Conservation (phyloP, 2,329 filamentous ascomycete genomes). For the Apiospora marii region DNA sequence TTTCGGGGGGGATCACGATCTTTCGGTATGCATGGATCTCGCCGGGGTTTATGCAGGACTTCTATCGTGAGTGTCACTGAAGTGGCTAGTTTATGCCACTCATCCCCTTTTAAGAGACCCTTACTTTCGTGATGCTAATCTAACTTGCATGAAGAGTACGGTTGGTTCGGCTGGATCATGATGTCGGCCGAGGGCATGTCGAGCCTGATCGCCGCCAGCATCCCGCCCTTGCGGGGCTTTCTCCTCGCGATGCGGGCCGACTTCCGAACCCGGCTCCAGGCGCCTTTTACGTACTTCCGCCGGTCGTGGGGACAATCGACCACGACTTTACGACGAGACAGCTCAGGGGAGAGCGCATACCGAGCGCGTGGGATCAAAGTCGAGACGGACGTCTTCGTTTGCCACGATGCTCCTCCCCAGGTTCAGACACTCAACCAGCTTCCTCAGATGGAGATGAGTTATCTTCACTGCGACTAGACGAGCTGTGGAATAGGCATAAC, state of each 20-base stretch:
- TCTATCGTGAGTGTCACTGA: constrained; percentile 22
- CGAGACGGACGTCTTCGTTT: not conserved
- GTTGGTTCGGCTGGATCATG: constrained; percentile 25
- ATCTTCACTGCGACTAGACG: not conserved
- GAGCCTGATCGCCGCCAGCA: constrained; percentile 27
- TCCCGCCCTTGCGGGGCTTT: constrained; percentile 26
- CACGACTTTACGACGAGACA: not conserved
- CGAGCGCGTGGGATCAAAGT: not conserved
- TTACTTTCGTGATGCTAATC: not conserved
- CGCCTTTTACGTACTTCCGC: not conserved
- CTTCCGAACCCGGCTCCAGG: not conserved
- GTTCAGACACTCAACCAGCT: not conserved
- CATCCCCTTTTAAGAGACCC: no score
- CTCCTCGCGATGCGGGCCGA: constrained; percentile 13
- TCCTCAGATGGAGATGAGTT: not conserved
- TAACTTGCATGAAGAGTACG: constrained; percentile 19
- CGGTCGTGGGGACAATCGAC: not conserved
- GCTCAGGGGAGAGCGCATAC: not conserved
- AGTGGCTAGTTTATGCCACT: not conserved
- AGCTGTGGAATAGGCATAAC: no score
- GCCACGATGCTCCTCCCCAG: not conserved
- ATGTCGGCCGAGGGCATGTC: constrained; percentile 26
- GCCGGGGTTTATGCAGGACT: constrained; percentile 13
- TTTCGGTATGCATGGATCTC: constrained; percentile 26
- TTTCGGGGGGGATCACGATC: constrained; percentile 26